Conservation (phyloP, 202 grass and related monocot genomes). For the Schoenoplectus tabernaemontani region DNA sequence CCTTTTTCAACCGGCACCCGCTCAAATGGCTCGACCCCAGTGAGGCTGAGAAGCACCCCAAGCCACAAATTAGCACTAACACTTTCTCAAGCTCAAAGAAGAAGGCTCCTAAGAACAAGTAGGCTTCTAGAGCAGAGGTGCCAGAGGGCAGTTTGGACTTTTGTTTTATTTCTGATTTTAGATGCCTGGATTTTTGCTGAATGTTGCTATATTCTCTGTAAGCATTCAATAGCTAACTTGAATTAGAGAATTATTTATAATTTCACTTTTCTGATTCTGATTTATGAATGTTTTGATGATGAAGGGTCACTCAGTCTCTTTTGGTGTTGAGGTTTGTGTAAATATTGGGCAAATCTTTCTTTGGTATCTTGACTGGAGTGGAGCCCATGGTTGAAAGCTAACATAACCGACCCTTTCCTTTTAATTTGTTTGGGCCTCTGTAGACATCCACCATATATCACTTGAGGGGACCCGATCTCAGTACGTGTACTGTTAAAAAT, state of each 20-base stretch:
- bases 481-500: background rate
- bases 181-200: background rate
- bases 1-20: conserved; percentile 65
- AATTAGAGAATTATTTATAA: conserved; percentile 5
- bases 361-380: background rate
- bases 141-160: conserved; percentile 15
- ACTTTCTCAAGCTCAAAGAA: conserved; percentile 24
- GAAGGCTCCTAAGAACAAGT: conserved; percentile 78
- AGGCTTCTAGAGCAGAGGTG: background rate
- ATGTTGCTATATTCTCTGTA: conserved; percentile 4
- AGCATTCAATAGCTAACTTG: background rate
- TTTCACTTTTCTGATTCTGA: background rate
- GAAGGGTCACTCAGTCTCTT: background rate
- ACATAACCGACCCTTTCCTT: background rate
- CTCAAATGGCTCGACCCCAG: conserved; percentile 78
- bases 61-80: conserved; percentile 39
- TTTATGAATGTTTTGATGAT: background rate
- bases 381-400: background rate
- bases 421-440: background rate
- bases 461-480: background rate
- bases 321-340: too few relatives aligned
- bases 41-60: conserved; percentile 68
- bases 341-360: too few relatives aligned
- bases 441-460: background rate
- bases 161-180: conserved; percentile 6